Base-by-base conservation (phyloP, 208 protist genomes). In the Leishmania turanica region DNA sequence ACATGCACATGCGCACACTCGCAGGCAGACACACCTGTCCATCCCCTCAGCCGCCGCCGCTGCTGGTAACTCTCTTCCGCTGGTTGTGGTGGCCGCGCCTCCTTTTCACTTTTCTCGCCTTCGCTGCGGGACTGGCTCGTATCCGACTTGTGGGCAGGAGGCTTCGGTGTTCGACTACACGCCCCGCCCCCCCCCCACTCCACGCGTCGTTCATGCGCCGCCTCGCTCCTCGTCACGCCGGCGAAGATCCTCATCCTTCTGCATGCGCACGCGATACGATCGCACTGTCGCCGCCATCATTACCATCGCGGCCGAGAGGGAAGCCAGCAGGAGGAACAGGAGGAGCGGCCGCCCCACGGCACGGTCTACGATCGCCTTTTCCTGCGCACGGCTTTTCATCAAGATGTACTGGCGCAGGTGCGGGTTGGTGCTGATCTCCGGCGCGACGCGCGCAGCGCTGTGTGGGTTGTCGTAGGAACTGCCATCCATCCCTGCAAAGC, bases 401-500 rank as follows among this genome's bases (percentile, higher is more conserved):
- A 84, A 75, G n/a, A 92, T 74, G 66, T 88, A 94, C 78, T 89
- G 81, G 3, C 77, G 83, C 34, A 87, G 77, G 65, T 72, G 54
- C 40, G 79, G 85, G 75, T 87, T 80, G 40, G 80, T 37, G 21
- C n/a, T 8, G 8, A 87, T 62, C 83, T 89, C 79, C 24, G 81
- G 78, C 9, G 78, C 79, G 24, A 75, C 87, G 7, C 80, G 81
- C 21, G 82, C 81, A 1, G 78, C 79, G 65, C 83, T 88, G 31
- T 1, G 62, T 7, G 81, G 71, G 78, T 78, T 84, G 77, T 91
- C 87, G 81, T 87, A 93, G 11, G 81, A 72, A 60, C 84, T 85
- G 77, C 88, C 87, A 53, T 90, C 85, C 75, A 93, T 86, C 1
- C 90, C 90, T 6, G 82, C 85, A 65, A 91, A 93, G 47, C 74